Conservation (phyloP, 257 asterid species). For the Lantana camara region DNA sequence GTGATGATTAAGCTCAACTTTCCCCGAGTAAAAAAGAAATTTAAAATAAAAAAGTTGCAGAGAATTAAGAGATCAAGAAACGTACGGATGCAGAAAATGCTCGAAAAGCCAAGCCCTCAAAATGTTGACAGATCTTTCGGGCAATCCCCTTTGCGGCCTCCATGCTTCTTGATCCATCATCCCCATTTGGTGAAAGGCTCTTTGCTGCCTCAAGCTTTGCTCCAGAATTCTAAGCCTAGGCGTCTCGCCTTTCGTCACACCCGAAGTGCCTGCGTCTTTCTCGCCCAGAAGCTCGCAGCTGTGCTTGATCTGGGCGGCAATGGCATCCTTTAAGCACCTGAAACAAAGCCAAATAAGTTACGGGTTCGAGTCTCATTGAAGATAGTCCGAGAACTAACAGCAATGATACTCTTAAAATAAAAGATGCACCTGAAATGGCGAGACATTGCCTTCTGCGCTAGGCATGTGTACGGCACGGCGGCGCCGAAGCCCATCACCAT, state of each 20-base stretch:
- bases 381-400: no score
- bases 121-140: conserved; percentile 93
- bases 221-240: conserved; percentile 85
- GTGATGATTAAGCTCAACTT: conserved; percentile 18
- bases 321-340: conserved; percentile 87
- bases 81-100: conserved; percentile 98
- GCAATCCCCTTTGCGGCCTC: conserved; percentile 96
- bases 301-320: conserved; percentile 64
- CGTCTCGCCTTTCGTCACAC: conserved; percentile 93
- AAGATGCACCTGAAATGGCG: conserved; percentile 93
- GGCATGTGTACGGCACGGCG: conserved; percentile 85
- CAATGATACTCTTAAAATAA: no score
- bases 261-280: conserved; percentile 70
- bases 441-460: conserved; percentile 96
- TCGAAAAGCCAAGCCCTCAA: conserved; percentile 98
- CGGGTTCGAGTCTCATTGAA: no score
- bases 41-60: no score
- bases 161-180: conserved; percentile 98
- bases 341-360: no score
- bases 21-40: no score
- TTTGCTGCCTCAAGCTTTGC: conserved; percentile 81
- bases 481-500: conserved; percentile 95
- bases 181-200: conserved; percentile 93
- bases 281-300: conserved; percentile 83
- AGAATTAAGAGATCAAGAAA: not conserved